Evolutionary conservation across 129 eudicot species (phyloP), one percentile per base, ranked within the genome.

Genomic region (Apium graveolens): DNA sequence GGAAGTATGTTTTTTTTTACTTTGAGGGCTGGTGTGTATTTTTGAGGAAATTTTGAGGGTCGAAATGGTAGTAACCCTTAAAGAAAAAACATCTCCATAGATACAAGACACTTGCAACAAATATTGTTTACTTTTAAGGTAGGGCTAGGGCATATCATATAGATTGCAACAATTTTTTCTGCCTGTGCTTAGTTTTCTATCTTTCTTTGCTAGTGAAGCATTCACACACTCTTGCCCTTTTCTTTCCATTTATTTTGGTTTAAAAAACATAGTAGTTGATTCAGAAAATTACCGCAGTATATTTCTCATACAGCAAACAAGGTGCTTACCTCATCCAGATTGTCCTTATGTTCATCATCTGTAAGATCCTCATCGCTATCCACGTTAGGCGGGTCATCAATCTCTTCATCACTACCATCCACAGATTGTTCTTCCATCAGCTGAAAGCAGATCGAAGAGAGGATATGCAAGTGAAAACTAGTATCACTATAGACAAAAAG

Each of bases 291-390:
- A 42, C 44, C 4, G 32, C 43, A 39, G 29, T 21, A 41, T 71
- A 41, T 20, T 24, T 71, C 20, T 38, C 32, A 42, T 29, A n/a
- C 21, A 72, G 9, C 31, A 73, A 73, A 39, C 16, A 20, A 44
- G 55, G 49, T n/a, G n/a, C 32, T 43, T 87, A 87, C 97, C 95
- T 92, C 97, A 73, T 92, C 97, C 26, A 81, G 89, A 74, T 81
- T 82, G 74, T 87, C 77, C 49, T 80, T 83, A 39, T 70, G 83
- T 68, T 79, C 86, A 74, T 78, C 80, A 70, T 90, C 89, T 62
- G 89, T 88, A 66, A 88, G 86, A 81, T 92, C 97, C 81, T 89
- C 97, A 43, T 92, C 92, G 45, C 92, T 92, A 44, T 88, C 97
- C 68, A 66, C 24, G 70, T 86, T 92, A 31, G 88, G 90, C 27